Conservation (phyloP, 2,329 filamentous ascomycete genomes). For the Paraphoma sp. region DNA sequence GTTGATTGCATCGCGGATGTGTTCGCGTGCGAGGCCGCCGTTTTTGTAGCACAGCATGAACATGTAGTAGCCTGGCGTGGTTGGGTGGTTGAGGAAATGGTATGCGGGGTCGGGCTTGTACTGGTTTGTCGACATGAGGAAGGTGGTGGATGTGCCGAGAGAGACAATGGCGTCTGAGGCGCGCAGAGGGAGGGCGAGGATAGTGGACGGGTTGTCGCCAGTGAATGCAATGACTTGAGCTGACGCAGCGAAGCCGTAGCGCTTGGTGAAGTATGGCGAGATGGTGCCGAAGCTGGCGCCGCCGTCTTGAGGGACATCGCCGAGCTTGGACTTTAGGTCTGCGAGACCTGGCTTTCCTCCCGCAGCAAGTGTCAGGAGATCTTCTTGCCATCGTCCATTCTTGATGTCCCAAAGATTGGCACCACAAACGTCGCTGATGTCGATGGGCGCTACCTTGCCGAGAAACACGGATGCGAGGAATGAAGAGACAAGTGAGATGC, state of each 20-base stretch:
- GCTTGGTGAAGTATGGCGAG: conserved; percentile 76
- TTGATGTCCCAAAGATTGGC: conserved; percentile 97
- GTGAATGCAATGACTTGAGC: conserved; percentile 87
- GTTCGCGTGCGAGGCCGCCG: conserved; percentile 89
- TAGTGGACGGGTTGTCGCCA: conserved; percentile 95
- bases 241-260: conserved; percentile 77
- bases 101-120: conserved; percentile 91
- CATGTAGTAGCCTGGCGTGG: conserved; percentile 91
- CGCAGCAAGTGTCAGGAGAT: conserved; percentile 76
- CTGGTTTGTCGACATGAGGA: conserved; percentile 93
- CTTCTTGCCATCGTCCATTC: conserved; percentile 73
- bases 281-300: conserved; percentile 79
- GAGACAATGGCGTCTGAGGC: conserved; percentile 93
- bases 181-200: conserved; percentile 85
- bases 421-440: conserved; percentile 92
- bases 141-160: conserved; percentile 93
- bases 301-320: conserved; percentile 79
- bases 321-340: conserved; percentile 78
- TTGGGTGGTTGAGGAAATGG: conserved; percentile 98
- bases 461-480: conserved; percentile 92
- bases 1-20: conserved; percentile 82
- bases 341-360: conserved; percentile 63
- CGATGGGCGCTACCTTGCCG: conserved; percentile 83
- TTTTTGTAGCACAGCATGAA: conserved; percentile 99
- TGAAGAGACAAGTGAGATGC: conserved; percentile 93